Conservation (phyloP, 192 early-diverging fungal genomes). For the Dissophora ornata region DNA sequence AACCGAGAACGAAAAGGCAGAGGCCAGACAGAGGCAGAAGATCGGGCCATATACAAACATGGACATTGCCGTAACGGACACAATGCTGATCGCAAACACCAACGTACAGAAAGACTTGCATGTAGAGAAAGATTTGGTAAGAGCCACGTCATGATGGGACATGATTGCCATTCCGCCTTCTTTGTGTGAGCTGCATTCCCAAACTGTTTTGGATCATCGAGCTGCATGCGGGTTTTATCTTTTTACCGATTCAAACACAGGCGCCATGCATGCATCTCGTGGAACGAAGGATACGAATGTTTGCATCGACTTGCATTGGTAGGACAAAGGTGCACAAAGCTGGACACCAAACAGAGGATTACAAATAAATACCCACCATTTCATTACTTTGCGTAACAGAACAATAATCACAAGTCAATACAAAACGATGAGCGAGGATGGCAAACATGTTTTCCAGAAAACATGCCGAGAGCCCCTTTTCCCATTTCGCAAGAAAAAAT, state of each 20-base stretch:
- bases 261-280: no score
- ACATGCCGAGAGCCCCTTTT: not conserved
- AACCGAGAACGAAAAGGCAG: conserved; percentile 1
- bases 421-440: no score
- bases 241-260: no score
- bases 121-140: not conserved
- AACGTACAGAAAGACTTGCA: not conserved
- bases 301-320: no score
- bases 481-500: no score
- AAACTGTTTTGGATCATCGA: no score
- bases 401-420: no score
- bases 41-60: conserved; percentile 20
- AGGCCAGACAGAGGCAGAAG: conserved; percentile 10
- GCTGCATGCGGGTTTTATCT: no score
- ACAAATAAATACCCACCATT: not conserved
- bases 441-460: no score
- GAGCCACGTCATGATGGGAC: not conserved
- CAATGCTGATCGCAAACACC: conserved; percentile 6
- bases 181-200: no score
- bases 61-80: conserved; percentile 2
- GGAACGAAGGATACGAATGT: no score
- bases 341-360: not conserved
- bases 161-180: not conserved
- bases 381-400: conserved; percentile 1
- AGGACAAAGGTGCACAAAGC: not conserved